Conservation (phyloP, 495 filamentous ascomycete genomes). For the Saxophila tyrrhenica region DNA sequence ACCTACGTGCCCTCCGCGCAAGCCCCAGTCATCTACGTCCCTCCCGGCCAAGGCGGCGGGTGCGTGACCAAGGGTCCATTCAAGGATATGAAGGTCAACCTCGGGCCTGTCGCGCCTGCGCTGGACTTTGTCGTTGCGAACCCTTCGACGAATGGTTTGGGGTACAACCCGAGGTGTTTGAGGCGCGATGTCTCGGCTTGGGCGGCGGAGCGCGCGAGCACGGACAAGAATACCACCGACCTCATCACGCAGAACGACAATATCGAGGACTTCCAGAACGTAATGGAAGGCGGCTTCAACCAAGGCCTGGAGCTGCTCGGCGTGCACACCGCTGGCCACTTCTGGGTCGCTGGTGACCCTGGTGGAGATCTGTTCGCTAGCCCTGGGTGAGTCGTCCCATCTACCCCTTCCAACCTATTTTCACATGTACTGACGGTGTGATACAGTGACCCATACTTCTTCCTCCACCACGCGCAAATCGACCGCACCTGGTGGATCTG, state of each 20-base stretch:
- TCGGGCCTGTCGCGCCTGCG: constrained; percentile 24
- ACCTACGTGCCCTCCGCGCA: constrained; percentile 14
- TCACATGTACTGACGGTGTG: constrained; percentile 20
- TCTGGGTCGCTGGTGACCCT: constrained; percentile 49
- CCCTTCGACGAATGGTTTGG: constrained; percentile 20
- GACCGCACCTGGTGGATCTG: constrained; percentile 62
- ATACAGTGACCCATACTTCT: constrained; percentile 53
- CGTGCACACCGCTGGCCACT: constrained; percentile 54
- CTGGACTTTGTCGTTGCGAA: constrained; percentile 12
- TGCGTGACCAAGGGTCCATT: constrained; percentile 28
- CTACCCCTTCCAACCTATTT: too few relatives aligned
- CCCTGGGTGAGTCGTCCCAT: background rate
- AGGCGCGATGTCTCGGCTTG: constrained; percentile 49
- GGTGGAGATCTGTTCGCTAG: constrained; percentile 47
- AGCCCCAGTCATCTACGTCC: constrained; percentile 20
- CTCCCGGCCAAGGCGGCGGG: constrained; percentile 24
- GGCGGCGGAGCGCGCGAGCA: constrained; percentile 37
- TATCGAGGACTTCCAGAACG: constrained; percentile 42
- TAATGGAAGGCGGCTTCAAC: constrained; percentile 39
- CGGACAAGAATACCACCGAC: constrained; percentile 36
- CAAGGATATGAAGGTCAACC: constrained; percentile 25
- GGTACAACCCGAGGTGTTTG: constrained; percentile 54
- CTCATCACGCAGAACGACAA: constrained; percentile 37
- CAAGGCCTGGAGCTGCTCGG: constrained; percentile 33
- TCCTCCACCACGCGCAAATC: constrained; percentile 57